Conservation (phyloP, 1,284 basidiomycete species). For the Coriolopsis trogii region DNA sequence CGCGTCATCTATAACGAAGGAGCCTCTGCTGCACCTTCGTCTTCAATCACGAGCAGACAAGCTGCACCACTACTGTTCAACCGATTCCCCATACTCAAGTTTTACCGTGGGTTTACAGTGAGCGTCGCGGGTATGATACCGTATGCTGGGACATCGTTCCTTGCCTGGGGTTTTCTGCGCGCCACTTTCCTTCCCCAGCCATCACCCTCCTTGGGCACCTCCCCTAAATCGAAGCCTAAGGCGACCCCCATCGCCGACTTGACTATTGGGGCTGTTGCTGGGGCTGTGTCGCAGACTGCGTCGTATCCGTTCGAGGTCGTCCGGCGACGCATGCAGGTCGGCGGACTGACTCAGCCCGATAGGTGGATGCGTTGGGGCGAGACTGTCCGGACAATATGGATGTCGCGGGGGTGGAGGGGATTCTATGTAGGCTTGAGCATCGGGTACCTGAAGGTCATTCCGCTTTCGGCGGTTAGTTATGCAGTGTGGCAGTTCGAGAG, state of each 20-base stretch:
- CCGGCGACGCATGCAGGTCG: slow-evolving; percentile 94
- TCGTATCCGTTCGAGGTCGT: slow-evolving; percentile 98
- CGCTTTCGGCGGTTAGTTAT: slow-evolving; percentile 90
- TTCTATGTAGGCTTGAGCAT: slow-evolving; percentile 95
- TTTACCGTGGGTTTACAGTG: slow-evolving; percentile 95
- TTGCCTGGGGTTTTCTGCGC: slow-evolving; percentile 88
- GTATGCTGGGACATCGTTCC: slow-evolving; percentile 95
- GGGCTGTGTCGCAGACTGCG: slow-evolving; percentile 86
- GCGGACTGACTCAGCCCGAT: slow-evolving; percentile 79
- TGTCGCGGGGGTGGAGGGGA: slow-evolving; percentile 75
- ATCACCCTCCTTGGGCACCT: neutral
- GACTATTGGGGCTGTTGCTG: slow-evolving; percentile 88
- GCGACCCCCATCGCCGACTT: slow-evolving; percentile 62
- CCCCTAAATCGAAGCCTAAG: slow-evolving; percentile 37
- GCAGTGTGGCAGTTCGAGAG: slow-evolving; percentile 79
- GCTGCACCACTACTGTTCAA: slow-evolving; percentile 41
- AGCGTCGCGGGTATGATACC: slow-evolving; percentile 94
- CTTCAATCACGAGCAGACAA: slow-evolving; percentile 6
- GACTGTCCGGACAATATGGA: slow-evolving; percentile 74
- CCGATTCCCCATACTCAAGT: slow-evolving; percentile 78
- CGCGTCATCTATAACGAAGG: slow-evolving; percentile 75
- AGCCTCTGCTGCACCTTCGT: slow-evolving; percentile 30
- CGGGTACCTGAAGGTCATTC: slow-evolving; percentile 95
- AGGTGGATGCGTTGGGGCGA: slow-evolving; percentile 83
- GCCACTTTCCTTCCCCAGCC: slow-evolving; percentile 56